Percentiles rank a stretch among this genome's conserved stretches.
These are phyloP conservation scores for Phanerodontia chrysosporium DNA, from an alignment of 768 basidiomycete genomes.

Conservation along the genomic window DNA sequence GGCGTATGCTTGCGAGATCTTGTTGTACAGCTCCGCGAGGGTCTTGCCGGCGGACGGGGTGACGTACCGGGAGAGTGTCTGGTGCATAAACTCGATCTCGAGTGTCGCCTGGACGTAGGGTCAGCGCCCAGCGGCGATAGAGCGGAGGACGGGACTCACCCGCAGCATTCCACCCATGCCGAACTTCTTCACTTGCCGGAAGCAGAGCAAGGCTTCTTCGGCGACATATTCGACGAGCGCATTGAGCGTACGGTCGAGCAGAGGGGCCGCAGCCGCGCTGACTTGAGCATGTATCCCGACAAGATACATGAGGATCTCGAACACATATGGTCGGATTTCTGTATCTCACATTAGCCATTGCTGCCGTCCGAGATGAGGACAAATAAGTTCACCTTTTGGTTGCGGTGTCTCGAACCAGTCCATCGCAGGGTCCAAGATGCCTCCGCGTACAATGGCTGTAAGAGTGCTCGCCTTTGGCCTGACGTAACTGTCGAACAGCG, in stretches of 20 bases:
- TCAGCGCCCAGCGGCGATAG: background rate
- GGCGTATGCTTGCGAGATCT: constrained; percentile 89
- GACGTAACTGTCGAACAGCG: constrained; percentile 83
- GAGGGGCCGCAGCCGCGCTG: constrained; percentile 68
- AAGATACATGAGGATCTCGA: constrained; percentile 79
- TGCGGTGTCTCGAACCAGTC: constrained; percentile 95
- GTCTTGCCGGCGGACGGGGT: constrained; percentile 75
- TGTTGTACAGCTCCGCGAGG: constrained; percentile 88
- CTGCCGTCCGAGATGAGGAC: background rate
- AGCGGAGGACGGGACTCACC: constrained; percentile 42
- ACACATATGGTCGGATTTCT: constrained; percentile 96
- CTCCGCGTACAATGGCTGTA: constrained; percentile 63
- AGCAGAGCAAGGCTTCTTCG: constrained; percentile 76
- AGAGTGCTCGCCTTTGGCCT: constrained; percentile 75
- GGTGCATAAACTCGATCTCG: constrained; percentile 98
- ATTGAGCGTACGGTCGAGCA: constrained; percentile 79
- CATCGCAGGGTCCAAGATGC: constrained; percentile 76
- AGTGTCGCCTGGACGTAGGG: constrained; percentile 73
- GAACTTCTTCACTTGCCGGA: constrained; percentile 85
- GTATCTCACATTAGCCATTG: constrained; percentile 14
- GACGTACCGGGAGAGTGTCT: constrained; percentile 87
- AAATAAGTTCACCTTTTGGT: constrained; percentile 71
- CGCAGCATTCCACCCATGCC: constrained; percentile 99
- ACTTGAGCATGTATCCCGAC: constrained; percentile 93
- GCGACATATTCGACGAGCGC: constrained; percentile 81